Base-by-base conservation (phyloP, 2,329 filamentous ascomycete genomes). In the Monosporascus sp. region DNA sequence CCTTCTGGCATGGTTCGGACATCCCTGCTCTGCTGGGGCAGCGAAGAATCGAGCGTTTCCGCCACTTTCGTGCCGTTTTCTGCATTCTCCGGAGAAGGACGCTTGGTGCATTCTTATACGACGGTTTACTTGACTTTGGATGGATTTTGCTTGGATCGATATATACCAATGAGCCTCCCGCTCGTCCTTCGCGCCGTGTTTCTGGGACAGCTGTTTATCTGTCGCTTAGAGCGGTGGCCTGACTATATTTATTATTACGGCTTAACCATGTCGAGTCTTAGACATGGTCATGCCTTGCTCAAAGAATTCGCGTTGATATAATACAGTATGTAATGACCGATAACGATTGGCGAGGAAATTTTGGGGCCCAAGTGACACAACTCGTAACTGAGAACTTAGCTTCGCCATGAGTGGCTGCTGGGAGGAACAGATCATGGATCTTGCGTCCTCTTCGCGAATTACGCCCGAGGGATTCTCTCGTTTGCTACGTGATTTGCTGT, bases 1-100 rank as follows among this genome's bases (percentile, higher is more conserved):
- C 49, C 47, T 68, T 9, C 46, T 67, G 35, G 58, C 57, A 2
- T 68, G 62, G 11, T 35, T 5, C 31, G 31, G 31, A 35, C 5
- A 35, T 14, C 9, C 11, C 9, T 35, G 31, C 31, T 31, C 27
- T 14, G 11, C 31, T 14, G 9, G 31, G 27, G 31, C 31, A 11
- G 31, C 4, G 4, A 11, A 35, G 31, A 35, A 35, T 5, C 31
- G 4, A 14, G 31, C 31, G 11, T 35, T 35, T 35, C 27, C 31
- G 31, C 4, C 31, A 60, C 48, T 44, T 59, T 57, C 54, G 39
- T 55, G 54, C 52, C 8, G 17, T 2, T 35, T 52, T 24, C 55
- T 53, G 50, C 22, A 51, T 60, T 60, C 58, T 59, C 43, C 11
- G 57, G 58, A 53, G 58, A 57, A 46, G 58, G 58, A 51, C 41